A percentile compares a stretch with the other conserved stretches of the same genome.
These are phyloP conservation scores for Cyanidioschyzon merolae DNA, from an alignment of 23 red algal genomes.

Conservation along the genomic window DNA sequence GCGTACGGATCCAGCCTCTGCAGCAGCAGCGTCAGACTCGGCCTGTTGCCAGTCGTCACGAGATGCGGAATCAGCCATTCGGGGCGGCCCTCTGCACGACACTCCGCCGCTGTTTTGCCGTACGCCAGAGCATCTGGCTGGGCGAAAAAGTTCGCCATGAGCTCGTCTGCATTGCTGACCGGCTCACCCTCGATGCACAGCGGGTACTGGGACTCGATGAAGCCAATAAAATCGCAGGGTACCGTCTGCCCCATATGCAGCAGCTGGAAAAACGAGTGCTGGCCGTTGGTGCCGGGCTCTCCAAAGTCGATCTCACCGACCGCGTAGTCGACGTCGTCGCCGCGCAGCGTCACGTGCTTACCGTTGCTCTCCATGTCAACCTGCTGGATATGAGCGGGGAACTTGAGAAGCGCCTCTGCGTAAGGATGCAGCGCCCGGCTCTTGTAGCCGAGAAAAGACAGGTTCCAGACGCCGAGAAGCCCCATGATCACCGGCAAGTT, in stretches of 20 bases:
- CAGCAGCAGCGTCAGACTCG: constrained; percentile 53
- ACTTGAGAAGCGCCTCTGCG: constrained; percentile 78
- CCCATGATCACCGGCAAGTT: constrained; percentile 94
- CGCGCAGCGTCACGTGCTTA: constrained; percentile 65
- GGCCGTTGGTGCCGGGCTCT: constrained; percentile 91
- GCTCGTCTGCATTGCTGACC: constrained; percentile 81
- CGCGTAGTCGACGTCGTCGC: constrained; percentile 48
- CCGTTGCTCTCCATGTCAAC: constrained; percentile 91
- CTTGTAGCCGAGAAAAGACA: constrained; percentile 75
- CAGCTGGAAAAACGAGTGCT: constrained; percentile 98
- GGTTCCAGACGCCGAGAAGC: constrained; percentile 84
- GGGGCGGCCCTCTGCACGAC: constrained; percentile 44
- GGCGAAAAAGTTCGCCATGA: constrained; percentile 98
- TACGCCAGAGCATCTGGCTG: constrained; percentile 91
- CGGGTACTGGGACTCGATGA: constrained; percentile 65
- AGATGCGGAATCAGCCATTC: constrained; percentile 71
- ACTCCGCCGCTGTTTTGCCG: constrained; percentile 81
- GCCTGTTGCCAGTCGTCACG: constrained; percentile 78
- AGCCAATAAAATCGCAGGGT: constrained; percentile 82
- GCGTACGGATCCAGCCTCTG: constrained; percentile 56
- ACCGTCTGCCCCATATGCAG: constrained; percentile 83
- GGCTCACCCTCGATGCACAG: constrained; percentile 64
- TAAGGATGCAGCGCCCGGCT: constrained; percentile 78
- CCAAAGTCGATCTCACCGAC: constrained; percentile 81
- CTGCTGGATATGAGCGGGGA: constrained; percentile 95